These are phyloP conservation scores for Monilinia polystroma DNA, from an alignment of 2,329 filamentous ascomycete genomes.

Conservation along the genomic window DNA sequence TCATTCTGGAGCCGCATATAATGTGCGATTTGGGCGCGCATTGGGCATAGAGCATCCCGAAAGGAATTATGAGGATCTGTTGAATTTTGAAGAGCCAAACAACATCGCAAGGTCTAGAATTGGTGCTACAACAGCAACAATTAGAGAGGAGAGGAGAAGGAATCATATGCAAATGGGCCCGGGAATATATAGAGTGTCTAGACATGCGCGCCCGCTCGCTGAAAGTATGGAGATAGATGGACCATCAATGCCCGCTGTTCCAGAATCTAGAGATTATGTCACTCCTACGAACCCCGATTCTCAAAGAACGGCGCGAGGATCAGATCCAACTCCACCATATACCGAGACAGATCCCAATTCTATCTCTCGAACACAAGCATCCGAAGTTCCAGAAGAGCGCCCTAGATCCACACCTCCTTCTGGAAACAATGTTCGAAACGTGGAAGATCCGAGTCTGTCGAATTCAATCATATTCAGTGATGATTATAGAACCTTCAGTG, in stretches of 20 bases:
- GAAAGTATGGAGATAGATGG: conserved; percentile 29
- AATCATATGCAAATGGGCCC: not conserved
- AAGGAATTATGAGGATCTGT: too few relatives aligned
- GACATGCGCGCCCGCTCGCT: conserved; percentile 21
- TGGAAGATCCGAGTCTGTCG: not conserved
- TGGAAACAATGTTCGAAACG: not conserved
- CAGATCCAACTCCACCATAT: conserved; percentile 33
- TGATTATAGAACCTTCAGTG: not conserved
- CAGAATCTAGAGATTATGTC: conserved; percentile 32
- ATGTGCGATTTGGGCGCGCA: not conserved
- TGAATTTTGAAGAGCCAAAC: not conserved
- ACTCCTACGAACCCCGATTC: conserved; percentile 22
- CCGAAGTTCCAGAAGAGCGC: not conserved
- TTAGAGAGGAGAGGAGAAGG: not conserved
- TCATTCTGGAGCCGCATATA: not conserved
- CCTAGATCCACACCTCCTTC: too few relatives aligned
- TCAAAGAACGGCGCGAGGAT: conserved; percentile 31
- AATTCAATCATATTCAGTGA: not conserved
- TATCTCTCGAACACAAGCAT: conserved; percentile 20
- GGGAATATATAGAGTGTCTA: too few relatives aligned
- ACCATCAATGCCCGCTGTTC: conserved; percentile 37
- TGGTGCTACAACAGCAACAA: not conserved
- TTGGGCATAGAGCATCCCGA: not conserved
- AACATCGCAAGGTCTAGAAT: not conserved
- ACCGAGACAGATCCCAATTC: conserved; percentile 30